These are phyloP conservation scores for Xanthoconium stramineum DNA, from an alignment of 768 basidiomycete species.

Conservation along the genomic window DNA sequence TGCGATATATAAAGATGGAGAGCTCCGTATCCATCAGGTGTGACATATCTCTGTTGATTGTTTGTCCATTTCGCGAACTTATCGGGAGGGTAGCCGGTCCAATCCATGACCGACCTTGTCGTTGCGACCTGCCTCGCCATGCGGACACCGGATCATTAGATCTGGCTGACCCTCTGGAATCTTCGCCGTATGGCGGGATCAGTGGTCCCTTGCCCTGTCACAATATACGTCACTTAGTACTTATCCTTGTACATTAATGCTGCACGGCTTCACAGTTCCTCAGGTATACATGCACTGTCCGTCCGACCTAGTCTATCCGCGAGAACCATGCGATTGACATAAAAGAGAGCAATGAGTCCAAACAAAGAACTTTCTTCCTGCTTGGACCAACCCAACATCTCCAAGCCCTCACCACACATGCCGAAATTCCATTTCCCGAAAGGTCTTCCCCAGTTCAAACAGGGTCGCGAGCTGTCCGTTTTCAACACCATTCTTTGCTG, in stretches of 20 bases:
- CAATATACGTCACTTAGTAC: neutral
- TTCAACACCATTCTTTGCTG: neutral
- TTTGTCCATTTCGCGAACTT: neutral
- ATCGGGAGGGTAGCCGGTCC: conserved; percentile 16
- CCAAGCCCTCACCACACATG: conserved; percentile 22
- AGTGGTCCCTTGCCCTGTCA: neutral
- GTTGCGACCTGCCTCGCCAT: conserved; percentile 32
- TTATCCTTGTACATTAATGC: conserved; percentile 3
- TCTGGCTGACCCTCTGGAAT: neutral
- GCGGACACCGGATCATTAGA: conserved; percentile 29
- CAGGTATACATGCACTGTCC: neutral
- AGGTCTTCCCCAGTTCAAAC: conserved; percentile 23
- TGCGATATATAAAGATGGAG: conserved; percentile 31
- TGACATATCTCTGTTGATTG: neutral
- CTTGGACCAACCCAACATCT: neutral
- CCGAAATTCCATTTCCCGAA: conserved; percentile 20
- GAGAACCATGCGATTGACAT: neutral
- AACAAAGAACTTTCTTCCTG: neutral
- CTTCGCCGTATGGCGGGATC: neutral
- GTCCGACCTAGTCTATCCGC: neutral
- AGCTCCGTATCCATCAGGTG: conserved; percentile 29
- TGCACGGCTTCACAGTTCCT: neutral
- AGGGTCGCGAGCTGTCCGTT: conserved; percentile 12
- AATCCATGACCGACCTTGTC: conserved; percentile 27
- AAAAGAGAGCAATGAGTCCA: neutral